Evolutionary conservation across 345 rosid species (phyloP), one percentile per base, ranked within the genome.

Genomic region (Hibiscus syriacus): DNA sequence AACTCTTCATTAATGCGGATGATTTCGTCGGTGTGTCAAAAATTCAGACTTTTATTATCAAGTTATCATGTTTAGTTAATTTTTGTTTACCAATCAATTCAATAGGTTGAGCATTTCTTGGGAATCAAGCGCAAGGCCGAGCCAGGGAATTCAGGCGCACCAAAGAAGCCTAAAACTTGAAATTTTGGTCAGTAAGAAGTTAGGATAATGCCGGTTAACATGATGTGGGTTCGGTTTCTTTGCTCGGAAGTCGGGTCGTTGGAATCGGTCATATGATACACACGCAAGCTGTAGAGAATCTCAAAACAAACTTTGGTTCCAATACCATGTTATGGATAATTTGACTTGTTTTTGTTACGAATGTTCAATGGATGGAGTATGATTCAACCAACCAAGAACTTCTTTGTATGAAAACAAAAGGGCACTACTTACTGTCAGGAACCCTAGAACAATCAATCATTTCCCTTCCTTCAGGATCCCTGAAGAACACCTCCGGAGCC

Each of bases 71-170:
- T 30, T 56, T 56, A 1, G 20, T 59, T 34, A 10, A 17, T 19
- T 60, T 36, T 12, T 20, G 9, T 60, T 38, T 2, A 12, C 23
- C 50, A 64, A 43, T 64, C 54, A 45, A 53, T 53, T 23, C 57
- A 53, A 39, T 80, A 90, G 98, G 98, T 92, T 64, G 98, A 92
- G 81, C 92, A 90, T 71, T 90, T 88, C 83, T 76, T 92, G 85
- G 98, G 98, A 55, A 92, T 92, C 72, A 92, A 88, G 80, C 89
- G 97, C 55, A 81, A 81, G 79, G 54, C 78, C 14, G 96, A 90
- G 72, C 53, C 82, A 26, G 92, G 80, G 68, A 78, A 78, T 52
- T 58, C 82, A 34, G 29, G 73, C 72, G 1, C 81, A 10, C 69
- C 75, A 19, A 92, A 87, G 85, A 92, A 83, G 71, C 89, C 89